Evolutionary conservation across 2,329 filamentous ascomycete species (phyloP), one percentile per base, ranked within the genome.

Genomic region (Verticillium tricorpus): DNA sequence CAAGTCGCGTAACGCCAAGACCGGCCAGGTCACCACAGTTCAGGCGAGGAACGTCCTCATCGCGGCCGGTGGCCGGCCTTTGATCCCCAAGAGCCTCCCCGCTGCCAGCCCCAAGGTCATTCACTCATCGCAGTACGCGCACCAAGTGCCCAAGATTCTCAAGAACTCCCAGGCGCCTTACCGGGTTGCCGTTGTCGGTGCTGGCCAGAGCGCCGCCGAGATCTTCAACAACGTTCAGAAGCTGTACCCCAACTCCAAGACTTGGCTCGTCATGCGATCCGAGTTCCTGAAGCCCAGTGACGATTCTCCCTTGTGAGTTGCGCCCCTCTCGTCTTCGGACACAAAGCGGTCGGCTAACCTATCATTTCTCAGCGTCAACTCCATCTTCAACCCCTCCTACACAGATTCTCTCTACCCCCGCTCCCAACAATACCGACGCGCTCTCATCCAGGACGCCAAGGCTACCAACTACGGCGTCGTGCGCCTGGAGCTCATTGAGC

Each of bases 401-500:
- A 88, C 96, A 34, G 90, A 96, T 73, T 81, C 82, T 55, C 85
- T 96, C 68, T 97, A 88, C 78, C 79, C 85, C 57, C 87, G 89
- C 67, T 80, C 89, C 0, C 77, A 87, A 1, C 79, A 81, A 55
- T 81, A 88, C 64, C 89, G 93, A 57, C 78, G 82, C 62, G 74
- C 76, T 64, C 71, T 86, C 35, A 73, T 97, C 59, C 77, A 81
- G 17, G 87, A 88, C 59, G 91, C 96, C 68, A 89, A 90, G 63
- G 88, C 87, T 34, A 98, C 94, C 64, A 98, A 98, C 80, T 98
- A 98, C 74, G 91, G 92, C 59, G 94, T 98, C 5, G 94, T 99
- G 3, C 88, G 94, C 8, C 84, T 97, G n/a, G 86, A 92, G 67
- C 85, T 98, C 58, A 91, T 98, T 62, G 94, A 98, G 75, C 85